phyloP scores from a whole-genome alignment of 306 rosid genomes.

The Cucurbita maxima region DNA sequence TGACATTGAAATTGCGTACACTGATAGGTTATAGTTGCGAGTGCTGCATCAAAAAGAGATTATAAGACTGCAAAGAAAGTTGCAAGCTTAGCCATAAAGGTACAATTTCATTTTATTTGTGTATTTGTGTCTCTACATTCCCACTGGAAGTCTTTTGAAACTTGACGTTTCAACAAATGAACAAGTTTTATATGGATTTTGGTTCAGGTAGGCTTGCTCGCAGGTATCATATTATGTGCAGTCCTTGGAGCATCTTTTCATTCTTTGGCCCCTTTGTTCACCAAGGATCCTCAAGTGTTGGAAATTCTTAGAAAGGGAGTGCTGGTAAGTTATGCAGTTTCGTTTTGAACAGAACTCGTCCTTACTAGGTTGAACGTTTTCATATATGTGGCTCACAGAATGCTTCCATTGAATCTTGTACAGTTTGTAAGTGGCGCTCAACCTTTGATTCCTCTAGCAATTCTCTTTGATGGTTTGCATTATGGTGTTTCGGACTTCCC shows the following conservation, averaged over 20 bases:
- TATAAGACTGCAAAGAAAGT: constrained; percentile 58
- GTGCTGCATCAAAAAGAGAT: constrained; percentile 63
- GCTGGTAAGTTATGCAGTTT: constrained; percentile 34
- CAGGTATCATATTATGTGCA: constrained; percentile 48
- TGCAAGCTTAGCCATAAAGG: constrained; percentile 44
- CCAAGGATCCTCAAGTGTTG: constrained; percentile 64
- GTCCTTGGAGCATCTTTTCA: constrained; percentile 67
- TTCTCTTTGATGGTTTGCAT: constrained; percentile 76
- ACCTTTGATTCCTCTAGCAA: constrained; percentile 71
- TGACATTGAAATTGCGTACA: not conserved
- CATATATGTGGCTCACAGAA: no score
- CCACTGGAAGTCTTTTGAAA: no score
- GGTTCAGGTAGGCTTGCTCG: constrained; percentile 53
- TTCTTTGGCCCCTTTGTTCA: constrained; percentile 57
- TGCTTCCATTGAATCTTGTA: not conserved
- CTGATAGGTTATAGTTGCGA: constrained; percentile 35
- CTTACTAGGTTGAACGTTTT: no score
- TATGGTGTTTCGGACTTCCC: constrained; percentile 80
- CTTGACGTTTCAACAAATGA: not conserved
- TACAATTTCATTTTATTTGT: not conserved
- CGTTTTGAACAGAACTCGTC: not conserved
- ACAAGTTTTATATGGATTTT: constrained; percentile 12
- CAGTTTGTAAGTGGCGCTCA: constrained; percentile 82
- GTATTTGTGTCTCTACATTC: not conserved
- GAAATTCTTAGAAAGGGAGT: constrained; percentile 45